These are phyloP conservation scores for Mucor circinelloides DNA, from an alignment of 371 early-diverging fungal species.

Conservation along the genomic window DNA sequence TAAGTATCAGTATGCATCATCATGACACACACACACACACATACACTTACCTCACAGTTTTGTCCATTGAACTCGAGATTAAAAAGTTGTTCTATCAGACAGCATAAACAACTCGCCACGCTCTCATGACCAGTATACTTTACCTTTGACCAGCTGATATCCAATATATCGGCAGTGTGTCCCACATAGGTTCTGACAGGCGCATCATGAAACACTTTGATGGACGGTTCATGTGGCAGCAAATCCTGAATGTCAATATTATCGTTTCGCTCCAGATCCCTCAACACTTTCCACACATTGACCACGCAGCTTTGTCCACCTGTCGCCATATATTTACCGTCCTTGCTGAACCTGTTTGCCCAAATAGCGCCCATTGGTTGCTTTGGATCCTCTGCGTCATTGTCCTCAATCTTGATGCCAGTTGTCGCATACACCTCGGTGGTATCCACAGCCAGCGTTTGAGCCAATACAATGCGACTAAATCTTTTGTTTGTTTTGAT, in stretches of 20 bases:
- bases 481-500: constrained; percentile 33
- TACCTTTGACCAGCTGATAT: constrained; percentile 84
- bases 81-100: constrained; percentile 70
- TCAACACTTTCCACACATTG: constrained; percentile 70
- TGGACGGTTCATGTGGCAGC: constrained; percentile 23
- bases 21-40: no score
- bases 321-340: constrained; percentile 79
- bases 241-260: constrained; percentile 30
- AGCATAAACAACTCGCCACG: not conserved
- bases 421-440: constrained; percentile 7
- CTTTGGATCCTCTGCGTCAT: constrained; percentile 3
- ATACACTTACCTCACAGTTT: constrained; percentile 64
- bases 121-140: not conserved
- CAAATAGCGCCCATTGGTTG: constrained; percentile 40
- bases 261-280: constrained; percentile 27
- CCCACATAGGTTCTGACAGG: constrained; percentile 72
- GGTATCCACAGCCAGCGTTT: constrained; percentile 29
- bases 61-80: constrained; percentile 83
- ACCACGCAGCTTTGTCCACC: constrained; percentile 77
- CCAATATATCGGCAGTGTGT: constrained; percentile 73
- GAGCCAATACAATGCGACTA: constrained; percentile 35
- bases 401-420: not conserved
- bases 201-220: constrained; percentile 62
- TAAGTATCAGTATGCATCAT: not conserved
- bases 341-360: constrained; percentile 71